Conservation (phyloP, 768 basidiomycete genomes). For the Termitomyces heimii region DNA sequence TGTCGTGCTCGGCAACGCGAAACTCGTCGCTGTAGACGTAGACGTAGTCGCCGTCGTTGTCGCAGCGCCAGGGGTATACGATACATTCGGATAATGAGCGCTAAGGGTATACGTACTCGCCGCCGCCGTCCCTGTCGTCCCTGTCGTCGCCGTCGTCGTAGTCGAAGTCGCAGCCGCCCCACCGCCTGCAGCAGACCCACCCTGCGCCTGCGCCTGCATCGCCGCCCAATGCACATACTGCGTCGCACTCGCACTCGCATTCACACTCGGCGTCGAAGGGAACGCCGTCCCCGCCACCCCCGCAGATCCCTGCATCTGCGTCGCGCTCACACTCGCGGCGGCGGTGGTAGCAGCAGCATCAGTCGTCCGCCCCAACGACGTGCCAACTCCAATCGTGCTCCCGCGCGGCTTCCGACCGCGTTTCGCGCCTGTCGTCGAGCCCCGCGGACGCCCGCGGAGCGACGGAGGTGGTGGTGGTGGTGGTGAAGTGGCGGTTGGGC, state of each 20-base stretch:
- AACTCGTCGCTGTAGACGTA: neutral
- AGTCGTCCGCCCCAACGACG: neutral
- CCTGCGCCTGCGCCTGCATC: neutral
- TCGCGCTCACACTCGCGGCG: too few species aligned
- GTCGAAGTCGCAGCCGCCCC: neutral
- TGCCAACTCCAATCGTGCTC: conserved; percentile 16
- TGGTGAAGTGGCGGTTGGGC: neutral
- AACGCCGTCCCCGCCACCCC: conserved; percentile 1
- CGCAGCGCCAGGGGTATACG: neutral
- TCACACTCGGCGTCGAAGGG: too few species aligned
- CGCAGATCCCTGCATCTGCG: too few species aligned
- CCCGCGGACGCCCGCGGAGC: conserved; percentile 26
- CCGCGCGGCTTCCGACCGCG: conserved; percentile 44
- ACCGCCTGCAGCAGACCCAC: neutral
- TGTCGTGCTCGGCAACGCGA: conserved; percentile 2
- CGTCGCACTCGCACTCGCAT: too few species aligned
- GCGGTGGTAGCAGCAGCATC: too few species aligned
- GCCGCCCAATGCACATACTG: conserved; percentile 9
- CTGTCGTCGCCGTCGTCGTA: neutral
- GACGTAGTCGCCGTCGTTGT: neutral
- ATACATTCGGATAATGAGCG: conserved; percentile 3
- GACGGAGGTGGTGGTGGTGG: neutral
- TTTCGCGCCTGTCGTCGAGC: conserved; percentile 28
- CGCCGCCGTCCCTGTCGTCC: neutral
- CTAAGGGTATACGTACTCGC: neutral